Base-by-base conservation (phyloP, 2,329 filamentous ascomycete genomes). In the Pseudogymnoascus pannorum region DNA sequence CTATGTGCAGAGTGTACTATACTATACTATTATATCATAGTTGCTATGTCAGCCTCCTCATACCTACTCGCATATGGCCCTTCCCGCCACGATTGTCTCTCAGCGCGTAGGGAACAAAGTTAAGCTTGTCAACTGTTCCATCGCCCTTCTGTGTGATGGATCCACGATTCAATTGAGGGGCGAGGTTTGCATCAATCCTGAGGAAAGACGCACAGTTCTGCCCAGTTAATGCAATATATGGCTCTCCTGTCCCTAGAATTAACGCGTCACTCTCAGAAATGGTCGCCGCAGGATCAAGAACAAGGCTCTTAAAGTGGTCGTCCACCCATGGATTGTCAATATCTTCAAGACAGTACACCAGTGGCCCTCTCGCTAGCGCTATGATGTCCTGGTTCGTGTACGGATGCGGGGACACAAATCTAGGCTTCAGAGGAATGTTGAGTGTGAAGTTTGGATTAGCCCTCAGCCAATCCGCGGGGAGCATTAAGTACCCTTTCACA, bases 311-410 rank as follows among this genome's bases (percentile, higher is more conserved):
- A 73, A 84, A 84, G 68, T 85, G 81, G 65, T 83, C 76, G 1
- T 73, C 66, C 58, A 81, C 82, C 80, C 80, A 84, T 0, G 71
- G 35, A 61, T 86, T 84, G 66, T 86, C 83, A 5, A 75, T 67
- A 61, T 86, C 83, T 67, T 87, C 84, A 3, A 81, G 76, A 62
- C 83, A 87, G 69, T 86, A 87, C 4, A 86, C 73, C 5, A 87
- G 67, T 0, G 83, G 84, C 0, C 84, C 84, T 3, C 83, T 76
- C 2, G 78, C 81, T 5, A 86, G 69, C 1, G 79, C 76, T 36
- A 84, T 65, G 2, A 79, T 81, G n/a, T 77, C 71, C 66, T 85
- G 81, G 65, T 79, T 79, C 0, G 82, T 81, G 65, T 80, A 79
- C 0, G 82, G 82, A 65, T 86, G 80, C 0, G 83, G 81, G 2